phyloP scores from a whole-genome alignment of 2,329 filamentous ascomycete species.

The Conoideocrella luteorostrata region DNA sequence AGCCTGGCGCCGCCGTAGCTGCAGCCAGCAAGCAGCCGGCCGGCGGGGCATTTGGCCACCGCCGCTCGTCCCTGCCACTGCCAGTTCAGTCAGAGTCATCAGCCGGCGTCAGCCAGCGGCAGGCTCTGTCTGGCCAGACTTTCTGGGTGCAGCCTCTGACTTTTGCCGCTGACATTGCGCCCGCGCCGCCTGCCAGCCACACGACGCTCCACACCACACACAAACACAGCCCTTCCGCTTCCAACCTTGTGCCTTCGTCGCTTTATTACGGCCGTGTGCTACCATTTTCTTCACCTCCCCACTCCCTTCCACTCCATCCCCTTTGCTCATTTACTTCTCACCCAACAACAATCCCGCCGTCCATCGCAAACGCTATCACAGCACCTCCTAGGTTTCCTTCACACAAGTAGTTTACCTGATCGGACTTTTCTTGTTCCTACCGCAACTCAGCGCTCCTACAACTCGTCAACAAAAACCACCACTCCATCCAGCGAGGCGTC shows the following conservation, averaged over 20 bases:
- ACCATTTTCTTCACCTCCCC: slow-evolving; percentile 7
- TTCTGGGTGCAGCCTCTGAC: slow-evolving; percentile 1
- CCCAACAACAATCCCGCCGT: slow-evolving; percentile 4
- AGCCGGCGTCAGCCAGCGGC: not conserved
- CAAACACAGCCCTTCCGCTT: not conserved
- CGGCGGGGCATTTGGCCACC: slow-evolving; percentile 4
- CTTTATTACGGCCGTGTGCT: no score
- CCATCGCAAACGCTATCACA: slow-evolving; percentile 7
- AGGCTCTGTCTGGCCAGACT: slow-evolving; percentile 1
- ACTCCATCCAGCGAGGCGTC: slow-evolving; percentile 36
- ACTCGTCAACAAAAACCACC: slow-evolving; percentile 13
- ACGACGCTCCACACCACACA: no score
- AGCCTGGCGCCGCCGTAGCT: not conserved
- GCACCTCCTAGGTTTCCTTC: slow-evolving; percentile 4
- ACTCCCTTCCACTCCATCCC: slow-evolving; percentile 5
- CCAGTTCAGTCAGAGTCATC: not conserved
- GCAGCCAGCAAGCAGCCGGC: no score
- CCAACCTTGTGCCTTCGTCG: no score
- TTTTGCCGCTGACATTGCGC: no score
- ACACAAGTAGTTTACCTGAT: not conserved
- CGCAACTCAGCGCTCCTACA: slow-evolving; percentile 11
- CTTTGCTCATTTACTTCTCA: no score
- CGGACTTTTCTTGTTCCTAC: not conserved
- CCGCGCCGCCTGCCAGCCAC: no score
- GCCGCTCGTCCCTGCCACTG: not conserved